These are phyloP conservation scores for Globisporangium polare DNA, from an alignment of 352 stramenopile genomes.

Conservation along the genomic window DNA sequence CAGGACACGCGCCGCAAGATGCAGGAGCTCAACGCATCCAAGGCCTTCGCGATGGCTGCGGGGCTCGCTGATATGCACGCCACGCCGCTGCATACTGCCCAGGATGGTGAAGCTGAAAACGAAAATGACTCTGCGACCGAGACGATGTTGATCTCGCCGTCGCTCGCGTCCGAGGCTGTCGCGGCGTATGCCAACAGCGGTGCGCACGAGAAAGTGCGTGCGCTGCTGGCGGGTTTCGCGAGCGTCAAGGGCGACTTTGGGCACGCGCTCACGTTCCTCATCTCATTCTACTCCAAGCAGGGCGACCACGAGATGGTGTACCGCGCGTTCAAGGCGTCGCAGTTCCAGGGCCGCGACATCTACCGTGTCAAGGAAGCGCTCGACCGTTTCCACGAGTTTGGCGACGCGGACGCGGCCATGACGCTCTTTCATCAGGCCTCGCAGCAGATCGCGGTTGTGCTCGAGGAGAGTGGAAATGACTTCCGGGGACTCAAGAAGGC, in stretches of 20 bases:
- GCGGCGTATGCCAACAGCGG: slow-evolving; percentile 33
- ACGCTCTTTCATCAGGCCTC: slow-evolving; percentile 32
- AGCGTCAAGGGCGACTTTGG: slow-evolving; percentile 26
- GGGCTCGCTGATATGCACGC: slow-evolving; percentile 7
- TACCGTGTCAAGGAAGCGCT: slow-evolving; percentile 38
- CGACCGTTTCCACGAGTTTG: slow-evolving; percentile 35
- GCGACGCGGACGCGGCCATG: slow-evolving; percentile 30
- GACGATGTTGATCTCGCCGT: slow-evolving; percentile 21
- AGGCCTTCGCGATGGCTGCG: slow-evolving; percentile 11
- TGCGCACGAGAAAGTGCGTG: slow-evolving; percentile 43
- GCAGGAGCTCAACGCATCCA: background rate
- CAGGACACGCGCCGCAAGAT: slow-evolving; percentile 10
- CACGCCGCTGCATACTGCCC: background rate
- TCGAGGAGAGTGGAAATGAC: slow-evolving; percentile 16
- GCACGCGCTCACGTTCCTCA: slow-evolving; percentile 27
- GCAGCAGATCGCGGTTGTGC: slow-evolving; percentile 23
- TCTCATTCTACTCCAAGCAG: slow-evolving; percentile 24
- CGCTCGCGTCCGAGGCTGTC: slow-evolving; percentile 33
- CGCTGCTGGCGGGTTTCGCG: slow-evolving; percentile 40
- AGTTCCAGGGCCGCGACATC: slow-evolving; percentile 38
- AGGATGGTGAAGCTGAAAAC: background rate
- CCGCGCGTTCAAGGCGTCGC: slow-evolving; percentile 37
- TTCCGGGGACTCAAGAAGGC: slow-evolving; percentile 5
- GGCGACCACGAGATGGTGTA: slow-evolving; percentile 36
- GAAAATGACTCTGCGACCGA: background rate